Base-by-base conservation (phyloP, 345 rosid species). In the Melaleuca quinquenervia region DNA sequence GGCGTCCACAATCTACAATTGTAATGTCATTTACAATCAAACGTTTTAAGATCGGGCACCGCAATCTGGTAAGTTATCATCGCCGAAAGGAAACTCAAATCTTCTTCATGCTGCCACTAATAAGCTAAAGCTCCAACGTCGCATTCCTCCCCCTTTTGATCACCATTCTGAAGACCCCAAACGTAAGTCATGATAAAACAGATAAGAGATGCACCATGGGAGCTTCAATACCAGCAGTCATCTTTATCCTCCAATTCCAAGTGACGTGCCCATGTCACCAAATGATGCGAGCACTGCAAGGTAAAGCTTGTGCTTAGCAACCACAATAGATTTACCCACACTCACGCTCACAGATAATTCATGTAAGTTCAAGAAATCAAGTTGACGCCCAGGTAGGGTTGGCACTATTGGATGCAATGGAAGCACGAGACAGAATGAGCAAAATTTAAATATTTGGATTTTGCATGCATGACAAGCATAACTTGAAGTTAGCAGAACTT, bases 1-100 rank as follows among this genome's bases (percentile, higher is more conserved):
- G 84, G 58, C 48, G 84, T 83, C 84, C 84, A 51, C 84, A 83
- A 83, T 55, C 84, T 52, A 83, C 58, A 55, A 51, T 83, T 83
- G 55, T 50, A 83, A 83, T 83, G 55, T 83, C 84, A 83, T 83
- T 83, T 83, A 83, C 84, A 83, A 55, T 52, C 84, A 36, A 52
- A 83, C 48, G 60, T 52, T 51, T 52, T 36, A 27, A 55, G 84
- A 83, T 83, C 15, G 8, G 84, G 84, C 60, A 52, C 84, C 84
- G 24, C 84, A 52, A 52, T 48, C 80, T 22, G 3, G 80, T 70
- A 70, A 70, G 80, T 83, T 83, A 83, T 83, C 52, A 83, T 51
- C 60, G 56, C 14, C 7, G 52, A 83, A 52, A 29, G 58, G 62
- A 83, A 82, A 83, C 55, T 83, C 48, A 55, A 52, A 27, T 55